These are phyloP conservation scores for Trichoderma lentiforme DNA, from an alignment of 2,329 filamentous ascomycete genomes.

Conservation along the genomic window DNA sequence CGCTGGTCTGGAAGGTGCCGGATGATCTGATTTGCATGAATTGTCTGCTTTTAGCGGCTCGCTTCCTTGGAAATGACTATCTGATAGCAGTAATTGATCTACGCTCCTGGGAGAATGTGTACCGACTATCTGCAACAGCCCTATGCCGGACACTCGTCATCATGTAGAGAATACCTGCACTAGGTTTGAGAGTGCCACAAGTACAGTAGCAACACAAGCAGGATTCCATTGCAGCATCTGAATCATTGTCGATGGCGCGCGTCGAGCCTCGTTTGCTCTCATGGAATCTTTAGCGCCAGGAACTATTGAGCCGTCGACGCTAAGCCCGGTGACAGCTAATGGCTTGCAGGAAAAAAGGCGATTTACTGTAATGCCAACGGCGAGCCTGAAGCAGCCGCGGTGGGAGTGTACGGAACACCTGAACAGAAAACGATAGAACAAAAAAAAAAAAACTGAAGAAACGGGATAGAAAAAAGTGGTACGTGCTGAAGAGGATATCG, in stretches of 20 bases:
- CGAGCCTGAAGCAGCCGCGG: slow-evolving; percentile 10
- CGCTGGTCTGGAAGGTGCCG: slow-evolving; percentile 6
- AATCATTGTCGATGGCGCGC: background rate
- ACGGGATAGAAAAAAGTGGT: background rate
- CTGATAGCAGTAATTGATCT: slow-evolving; percentile 4
- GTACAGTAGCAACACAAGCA: background rate
- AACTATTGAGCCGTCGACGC: slow-evolving; percentile 1
- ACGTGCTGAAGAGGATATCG: background rate
- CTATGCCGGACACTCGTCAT: background rate
- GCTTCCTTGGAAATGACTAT: background rate
- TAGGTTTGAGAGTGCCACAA: background rate
- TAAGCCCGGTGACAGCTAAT: slow-evolving; percentile 4
- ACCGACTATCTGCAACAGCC: background rate
- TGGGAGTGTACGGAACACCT: background rate
- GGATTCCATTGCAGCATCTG: background rate
- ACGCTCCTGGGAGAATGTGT: background rate
- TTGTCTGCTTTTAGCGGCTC: background rate
- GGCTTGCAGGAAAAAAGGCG: background rate
- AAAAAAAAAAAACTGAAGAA: background rate
- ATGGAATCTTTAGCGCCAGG: slow-evolving; percentile 5
- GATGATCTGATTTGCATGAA: slow-evolving; percentile 11
- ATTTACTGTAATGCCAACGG: background rate
- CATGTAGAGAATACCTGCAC: background rate
- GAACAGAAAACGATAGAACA: background rate
- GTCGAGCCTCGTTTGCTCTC: background rate